Evolutionary conservation across 805 yeast species (phyloP).

Genomic region (Pichia exigua): DNA sequence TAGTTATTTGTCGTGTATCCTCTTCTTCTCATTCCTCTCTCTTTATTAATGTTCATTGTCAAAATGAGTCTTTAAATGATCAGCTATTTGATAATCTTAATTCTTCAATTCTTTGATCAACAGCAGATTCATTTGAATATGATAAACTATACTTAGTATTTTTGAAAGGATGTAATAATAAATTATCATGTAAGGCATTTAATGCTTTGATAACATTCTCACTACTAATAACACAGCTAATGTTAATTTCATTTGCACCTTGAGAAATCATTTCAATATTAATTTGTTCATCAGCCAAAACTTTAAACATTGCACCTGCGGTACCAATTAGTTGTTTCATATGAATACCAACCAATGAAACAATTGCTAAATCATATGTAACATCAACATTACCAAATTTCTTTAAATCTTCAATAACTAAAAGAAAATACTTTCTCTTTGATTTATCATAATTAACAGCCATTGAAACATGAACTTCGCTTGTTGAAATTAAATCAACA

Average conservation of each 20-base stretch:
- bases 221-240: conserved; percentile 82
- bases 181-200: conserved; percentile 70
- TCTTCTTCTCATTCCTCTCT: neutral
- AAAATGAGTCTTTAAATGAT: too few relatives aligned
- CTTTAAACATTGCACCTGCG: conserved; percentile 94
- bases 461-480: conserved; percentile 98
- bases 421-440: conserved; percentile 42
- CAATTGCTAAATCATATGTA: conserved; percentile 80
- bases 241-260: conserved; percentile 97
- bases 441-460: conserved; percentile 80
- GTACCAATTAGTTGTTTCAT: conserved; percentile 96
- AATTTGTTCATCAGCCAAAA: conserved; percentile 82
- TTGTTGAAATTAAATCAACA: conserved; percentile 92
- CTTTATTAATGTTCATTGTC: neutral
- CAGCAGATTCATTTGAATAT: conserved; percentile 24
- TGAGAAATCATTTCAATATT: conserved; percentile 98
- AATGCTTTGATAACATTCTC: conserved; percentile 78
- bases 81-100: conserved; percentile 28
- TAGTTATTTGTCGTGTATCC: too few relatives aligned
- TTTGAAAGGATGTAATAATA: conserved; percentile 43
- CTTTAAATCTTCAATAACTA: conserved; percentile 71
- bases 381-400: conserved; percentile 85
- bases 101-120: conserved; percentile 39
- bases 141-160: conserved; percentile 13
- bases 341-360: conserved; percentile 91